Evolutionary conservation across 2,329 filamentous ascomycete species (phyloP).

Genomic region (Aspergillus brunneoviolaceus): DNA sequence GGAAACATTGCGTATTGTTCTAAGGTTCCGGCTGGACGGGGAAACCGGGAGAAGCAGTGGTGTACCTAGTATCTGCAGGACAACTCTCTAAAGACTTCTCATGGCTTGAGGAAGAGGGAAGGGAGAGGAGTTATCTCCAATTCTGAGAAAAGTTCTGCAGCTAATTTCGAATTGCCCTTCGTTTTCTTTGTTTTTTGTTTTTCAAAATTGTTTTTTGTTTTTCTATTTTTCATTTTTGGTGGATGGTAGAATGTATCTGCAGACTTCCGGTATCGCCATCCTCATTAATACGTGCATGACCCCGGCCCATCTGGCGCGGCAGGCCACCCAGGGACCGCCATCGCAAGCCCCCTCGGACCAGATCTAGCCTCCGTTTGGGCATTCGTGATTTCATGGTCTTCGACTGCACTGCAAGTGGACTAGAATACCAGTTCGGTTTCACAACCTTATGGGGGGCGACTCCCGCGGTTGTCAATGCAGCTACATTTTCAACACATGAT

Average conservation of each 20-base stretch:
- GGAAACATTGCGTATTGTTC: constrained; percentile 17
- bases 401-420: constrained; percentile 27
- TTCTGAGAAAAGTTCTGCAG: constrained; percentile 14
- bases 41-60: constrained; percentile 19
- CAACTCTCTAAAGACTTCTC: constrained; percentile 13
- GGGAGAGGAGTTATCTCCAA: not conserved
- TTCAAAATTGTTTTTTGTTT: too few species aligned
- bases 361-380: constrained; percentile 26
- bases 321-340: constrained; percentile 12
- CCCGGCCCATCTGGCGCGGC: constrained; percentile 18
- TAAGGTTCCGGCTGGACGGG: constrained; percentile 24
- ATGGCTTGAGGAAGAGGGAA: constrained; percentile 10
- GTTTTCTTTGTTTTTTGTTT: not conserved
- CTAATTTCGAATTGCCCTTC: constrained; percentile 8
- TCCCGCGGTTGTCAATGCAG: constrained; percentile 25
- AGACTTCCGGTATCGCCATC: constrained; percentile 22
- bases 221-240: too few species aligned
- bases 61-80: constrained; percentile 22
- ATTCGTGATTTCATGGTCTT: constrained; percentile 30
- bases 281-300: not conserved
- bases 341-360: constrained; percentile 28
- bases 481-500: constrained; percentile 18
- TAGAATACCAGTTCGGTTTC: constrained; percentile 24
- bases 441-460: constrained; percentile 25
- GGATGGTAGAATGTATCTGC: constrained; percentile 21